phyloP scores from a whole-genome alignment of 192 early-diverging fungal genomes.

The Coemansia sp. region DNA sequence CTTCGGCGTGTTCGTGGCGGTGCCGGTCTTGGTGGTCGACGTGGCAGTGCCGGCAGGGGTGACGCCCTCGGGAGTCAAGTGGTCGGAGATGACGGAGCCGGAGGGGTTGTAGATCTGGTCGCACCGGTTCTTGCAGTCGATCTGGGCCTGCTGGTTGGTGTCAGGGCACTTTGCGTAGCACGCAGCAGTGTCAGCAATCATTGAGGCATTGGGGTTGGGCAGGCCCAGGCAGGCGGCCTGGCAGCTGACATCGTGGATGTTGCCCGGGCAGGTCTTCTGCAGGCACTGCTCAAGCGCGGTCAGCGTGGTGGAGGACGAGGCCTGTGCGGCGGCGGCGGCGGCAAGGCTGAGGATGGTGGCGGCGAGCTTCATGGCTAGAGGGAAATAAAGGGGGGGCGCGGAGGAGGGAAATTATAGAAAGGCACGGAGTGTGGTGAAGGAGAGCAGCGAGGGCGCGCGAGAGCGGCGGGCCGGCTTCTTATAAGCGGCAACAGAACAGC shows the following conservation, averaged over 20 bases:
- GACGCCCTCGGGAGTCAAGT: conserved; percentile 29
- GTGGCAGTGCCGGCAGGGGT: conserved; percentile 6
- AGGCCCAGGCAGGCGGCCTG: conserved; percentile 46
- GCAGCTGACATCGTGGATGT: conserved; percentile 36
- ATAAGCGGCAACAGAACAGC: background rate
- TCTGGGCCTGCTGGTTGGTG: conserved; percentile 28
- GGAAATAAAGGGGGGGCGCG: background rate
- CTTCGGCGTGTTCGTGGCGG: background rate
- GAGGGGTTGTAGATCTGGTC: conserved; percentile 44
- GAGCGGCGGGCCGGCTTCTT: conserved; percentile 1
- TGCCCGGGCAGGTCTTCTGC: conserved; percentile 33
- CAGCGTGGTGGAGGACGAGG: conserved; percentile 26
- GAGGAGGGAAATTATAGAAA: conserved; percentile 1
- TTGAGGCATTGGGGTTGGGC: conserved; percentile 53
- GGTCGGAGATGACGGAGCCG: conserved; percentile 30
- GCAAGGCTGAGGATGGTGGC: conserved; percentile 28
- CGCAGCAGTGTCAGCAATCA: conserved; percentile 43
- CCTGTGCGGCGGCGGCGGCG: conserved; percentile 21
- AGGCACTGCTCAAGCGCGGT: conserved; percentile 36
- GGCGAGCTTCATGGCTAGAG: conserved; percentile 42
- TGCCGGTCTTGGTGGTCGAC: background rate
- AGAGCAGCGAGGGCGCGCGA: background rate
- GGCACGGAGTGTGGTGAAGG: conserved; percentile 4
- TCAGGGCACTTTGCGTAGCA: conserved; percentile 38
- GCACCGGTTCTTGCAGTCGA: conserved; percentile 44